Conservation (phyloP, 208 protist species). For the Leishmania major region DNA sequence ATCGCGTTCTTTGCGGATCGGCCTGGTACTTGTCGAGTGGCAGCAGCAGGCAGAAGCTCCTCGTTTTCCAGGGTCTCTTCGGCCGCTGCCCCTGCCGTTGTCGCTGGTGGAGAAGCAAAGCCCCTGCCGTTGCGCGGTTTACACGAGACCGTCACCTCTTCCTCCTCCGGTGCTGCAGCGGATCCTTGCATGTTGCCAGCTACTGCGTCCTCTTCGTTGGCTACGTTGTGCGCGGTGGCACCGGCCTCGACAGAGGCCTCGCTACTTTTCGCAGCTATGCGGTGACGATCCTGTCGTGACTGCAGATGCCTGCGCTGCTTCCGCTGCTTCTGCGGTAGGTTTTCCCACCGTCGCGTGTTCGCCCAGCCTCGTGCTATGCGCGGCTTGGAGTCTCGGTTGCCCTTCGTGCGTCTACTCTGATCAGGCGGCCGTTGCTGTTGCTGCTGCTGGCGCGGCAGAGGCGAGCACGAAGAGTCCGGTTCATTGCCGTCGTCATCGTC, state of each 20-base stretch:
- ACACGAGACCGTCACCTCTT: background rate
- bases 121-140: background rate
- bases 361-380: background rate
- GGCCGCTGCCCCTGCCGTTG: background rate
- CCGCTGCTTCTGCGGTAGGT: background rate
- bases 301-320: background rate
- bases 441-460: background rate
- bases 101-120: background rate
- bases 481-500: background rate
- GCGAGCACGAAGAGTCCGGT: background rate
- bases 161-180: background rate
- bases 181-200: background rate
- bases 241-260: background rate
- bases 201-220: background rate
- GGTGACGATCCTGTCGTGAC: background rate
- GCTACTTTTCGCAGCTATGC: background rate
- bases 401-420: background rate
- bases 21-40: background rate
- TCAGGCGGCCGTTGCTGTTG: background rate
- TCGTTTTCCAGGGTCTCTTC: background rate
- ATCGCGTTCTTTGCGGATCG: background rate
- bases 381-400: background rate
- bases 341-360: background rate
- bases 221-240: background rate
- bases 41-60: too few species aligned